Base-by-base conservation (phyloP, 2,329 filamentous ascomycete genomes). In the Penicillium sp. region DNA sequence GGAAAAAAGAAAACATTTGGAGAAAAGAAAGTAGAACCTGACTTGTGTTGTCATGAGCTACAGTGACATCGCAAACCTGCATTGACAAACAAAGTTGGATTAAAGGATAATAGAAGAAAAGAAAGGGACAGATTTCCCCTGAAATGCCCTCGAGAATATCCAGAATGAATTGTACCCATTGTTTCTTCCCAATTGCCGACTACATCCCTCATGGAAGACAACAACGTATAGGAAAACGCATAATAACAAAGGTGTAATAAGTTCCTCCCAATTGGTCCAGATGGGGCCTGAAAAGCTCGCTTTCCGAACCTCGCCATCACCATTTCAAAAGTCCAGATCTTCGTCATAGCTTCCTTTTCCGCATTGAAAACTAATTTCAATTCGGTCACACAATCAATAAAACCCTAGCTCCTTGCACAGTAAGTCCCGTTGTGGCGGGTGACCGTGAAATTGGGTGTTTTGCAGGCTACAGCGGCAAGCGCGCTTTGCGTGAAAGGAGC, bases 401-500 rank as follows among this genome's bases (percentile, higher is more conserved):
- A 39, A 8, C 1, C 16, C 35, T 8, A 19, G 33, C 16, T n/a
- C 35, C 35, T 39, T 39, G 35, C 35, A 39, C n/a, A 33, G 16
- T 33, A 33, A 33, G 31, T 5, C 31, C 13, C 31, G 31, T 33
- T 33, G 50, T 52, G 50, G 50, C 39, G 27, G 44, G 22, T 52
- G 26, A 11, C 42, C 33, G 24, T 43, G 49, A 8, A 19, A 44
- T 8, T 35, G 37, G 24, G 19, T 22, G 22, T 29, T 13, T 43
- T 39, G 22, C 11, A 16, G 49, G 42, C 26, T 52, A 53, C 50
- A 60, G 71, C 73, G 73, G 72, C 69, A 75, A 75, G 67, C 73
- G 73, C 73, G 73, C 72, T 70, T 71, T 70, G 56, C 69, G 70
- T 66, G 67, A 70, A 62, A 65, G 65, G 49, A 57, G 71, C 71